Evolutionary conservation across 352 stramenopile species (phyloP).

Genomic region (Pythium oligandrum): DNA sequence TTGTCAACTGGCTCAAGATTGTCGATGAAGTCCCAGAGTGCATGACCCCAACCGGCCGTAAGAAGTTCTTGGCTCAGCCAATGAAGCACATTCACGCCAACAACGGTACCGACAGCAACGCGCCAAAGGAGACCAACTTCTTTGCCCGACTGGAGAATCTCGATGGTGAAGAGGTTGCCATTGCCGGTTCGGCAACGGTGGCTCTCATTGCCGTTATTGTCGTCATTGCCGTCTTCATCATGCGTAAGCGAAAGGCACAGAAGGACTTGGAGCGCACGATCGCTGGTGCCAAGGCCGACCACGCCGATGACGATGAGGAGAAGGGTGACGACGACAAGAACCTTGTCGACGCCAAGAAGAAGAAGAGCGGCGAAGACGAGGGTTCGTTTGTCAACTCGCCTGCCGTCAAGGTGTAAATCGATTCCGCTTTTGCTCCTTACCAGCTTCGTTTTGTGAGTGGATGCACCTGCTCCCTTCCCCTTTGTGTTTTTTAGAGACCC

Average conservation of each 20-base stretch:
- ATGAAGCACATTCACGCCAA: constrained; percentile 84
- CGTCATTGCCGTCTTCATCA: constrained; percentile 59
- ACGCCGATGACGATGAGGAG: constrained; percentile 49
- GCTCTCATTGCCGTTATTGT: constrained; percentile 60
- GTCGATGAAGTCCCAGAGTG: constrained; percentile 77
- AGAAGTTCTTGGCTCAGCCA: constrained; percentile 75
- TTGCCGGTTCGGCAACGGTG: constrained; percentile 50
- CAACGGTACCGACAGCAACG: constrained; percentile 47
- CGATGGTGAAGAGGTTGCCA: constrained; percentile 64
- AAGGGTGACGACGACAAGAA: constrained; percentile 74
- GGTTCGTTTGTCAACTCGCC: constrained; percentile 84
- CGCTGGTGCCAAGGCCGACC: constrained; percentile 73
- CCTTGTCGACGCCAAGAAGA: constrained; percentile 63
- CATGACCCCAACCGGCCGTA: constrained; percentile 74
- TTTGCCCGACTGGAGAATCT: constrained; percentile 55
- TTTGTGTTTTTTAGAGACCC: too few relatives aligned
- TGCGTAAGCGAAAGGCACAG: constrained; percentile 78
- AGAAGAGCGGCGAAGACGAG: constrained; percentile 57
- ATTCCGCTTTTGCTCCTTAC: neutral
- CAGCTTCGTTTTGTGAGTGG: neutral
- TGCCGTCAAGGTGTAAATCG: constrained; percentile 44
- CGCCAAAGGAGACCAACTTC: constrained; percentile 61
- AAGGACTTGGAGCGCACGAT: constrained; percentile 79
- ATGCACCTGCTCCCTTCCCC: too few relatives aligned
- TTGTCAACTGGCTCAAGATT: constrained; percentile 85